These are phyloP conservation scores for Begonia fuchsioides DNA, from an alignment of 306 rosid species.

Conservation along the genomic window DNA sequence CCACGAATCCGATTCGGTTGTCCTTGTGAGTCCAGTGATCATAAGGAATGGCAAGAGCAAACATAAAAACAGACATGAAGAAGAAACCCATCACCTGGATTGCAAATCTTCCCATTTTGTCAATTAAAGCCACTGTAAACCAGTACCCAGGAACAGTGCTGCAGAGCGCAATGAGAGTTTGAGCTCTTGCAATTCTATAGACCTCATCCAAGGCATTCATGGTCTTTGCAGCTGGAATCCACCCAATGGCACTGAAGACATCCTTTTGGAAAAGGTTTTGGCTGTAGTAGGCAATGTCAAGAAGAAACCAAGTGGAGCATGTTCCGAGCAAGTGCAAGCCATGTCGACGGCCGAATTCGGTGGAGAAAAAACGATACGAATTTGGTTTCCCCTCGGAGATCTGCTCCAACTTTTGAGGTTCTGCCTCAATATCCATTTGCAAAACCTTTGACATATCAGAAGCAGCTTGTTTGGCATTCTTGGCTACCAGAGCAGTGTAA, in stretches of 20 bases:
- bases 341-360: constrained; percentile 36
- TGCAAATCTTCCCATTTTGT: constrained; percentile 49
- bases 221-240: constrained; percentile 50
- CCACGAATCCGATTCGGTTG: constrained; percentile 41
- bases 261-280: constrained; percentile 68
- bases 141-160: constrained; percentile 76
- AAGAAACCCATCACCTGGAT: constrained; percentile 72
- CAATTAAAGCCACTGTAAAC: constrained; percentile 59
- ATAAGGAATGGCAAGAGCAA: constrained; percentile 65
- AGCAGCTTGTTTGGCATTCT: constrained; percentile 43
- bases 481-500: constrained; percentile 59
- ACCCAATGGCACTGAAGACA: constrained; percentile 56
- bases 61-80: constrained; percentile 76
- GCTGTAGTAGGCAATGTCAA: constrained; percentile 63
- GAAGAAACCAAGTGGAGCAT: constrained; percentile 56
- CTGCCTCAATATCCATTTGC: constrained; percentile 36
- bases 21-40: constrained; percentile 52
- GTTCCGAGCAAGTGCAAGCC: constrained; percentile 69
- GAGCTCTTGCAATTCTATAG: constrained; percentile 44
- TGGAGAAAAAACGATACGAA: constrained; percentile 37
- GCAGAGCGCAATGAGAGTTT: constrained; percentile 53
- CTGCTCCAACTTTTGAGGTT: not conserved
- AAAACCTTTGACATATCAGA: constrained; percentile 59
- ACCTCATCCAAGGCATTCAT: constrained; percentile 67
- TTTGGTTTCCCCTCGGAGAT: not conserved